These are phyloP conservation scores for Rhizopogon vesiculosus DNA, from an alignment of 768 basidiomycete species.

Conservation along the genomic window DNA sequence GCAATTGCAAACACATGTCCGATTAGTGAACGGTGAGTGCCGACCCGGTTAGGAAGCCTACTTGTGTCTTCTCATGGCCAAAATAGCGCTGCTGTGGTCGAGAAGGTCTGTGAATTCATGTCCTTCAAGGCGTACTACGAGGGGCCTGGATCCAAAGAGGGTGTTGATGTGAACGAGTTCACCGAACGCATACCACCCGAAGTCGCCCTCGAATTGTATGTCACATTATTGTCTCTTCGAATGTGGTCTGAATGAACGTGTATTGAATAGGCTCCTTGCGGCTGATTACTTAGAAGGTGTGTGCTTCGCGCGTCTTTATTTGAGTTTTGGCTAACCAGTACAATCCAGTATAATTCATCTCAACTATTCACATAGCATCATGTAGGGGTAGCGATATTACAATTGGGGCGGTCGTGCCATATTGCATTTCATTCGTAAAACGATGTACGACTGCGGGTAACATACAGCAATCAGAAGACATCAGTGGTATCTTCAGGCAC, in stretches of 20 bases:
- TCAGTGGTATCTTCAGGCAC: not conserved
- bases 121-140: conserved; percentile 79
- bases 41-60: not conserved
- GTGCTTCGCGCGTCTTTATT: not conserved
- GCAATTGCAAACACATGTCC: conserved; percentile 65
- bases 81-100: conserved; percentile 62
- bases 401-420: not conserved
- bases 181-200: conserved; percentile 82
- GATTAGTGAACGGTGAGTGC: conserved; percentile 63
- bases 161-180: conserved; percentile 73
- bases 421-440: not conserved
- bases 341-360: not conserved
- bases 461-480: not conserved
- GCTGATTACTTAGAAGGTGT: conserved; percentile 68
- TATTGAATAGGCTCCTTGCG: conserved; percentile 42
- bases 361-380: not conserved
- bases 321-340: not conserved
- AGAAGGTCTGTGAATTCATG: conserved; percentile 90
- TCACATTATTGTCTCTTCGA: not conserved
- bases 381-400: not conserved
- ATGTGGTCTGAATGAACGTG: not conserved
- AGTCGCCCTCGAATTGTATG: conserved; percentile 83
- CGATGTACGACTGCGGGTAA: not conserved
- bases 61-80: not conserved
- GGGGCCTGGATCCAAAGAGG: conserved; percentile 65